Conservation (phyloP, 2,329 filamentous ascomycete species). For the Alternaria hordeiaustralica region DNA sequence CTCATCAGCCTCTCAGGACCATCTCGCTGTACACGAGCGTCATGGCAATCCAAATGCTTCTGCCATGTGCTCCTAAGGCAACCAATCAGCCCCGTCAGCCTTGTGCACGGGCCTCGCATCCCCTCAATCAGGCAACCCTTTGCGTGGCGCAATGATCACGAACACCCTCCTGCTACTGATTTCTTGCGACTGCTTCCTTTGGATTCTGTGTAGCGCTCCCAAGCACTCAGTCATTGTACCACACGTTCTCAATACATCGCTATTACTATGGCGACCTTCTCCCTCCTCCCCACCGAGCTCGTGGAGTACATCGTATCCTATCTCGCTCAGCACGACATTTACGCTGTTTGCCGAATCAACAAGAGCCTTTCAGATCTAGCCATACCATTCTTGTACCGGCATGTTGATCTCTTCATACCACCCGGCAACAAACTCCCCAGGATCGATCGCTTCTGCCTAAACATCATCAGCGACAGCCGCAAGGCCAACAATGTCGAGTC, state of each 20-base stretch:
- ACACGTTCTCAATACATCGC: background rate
- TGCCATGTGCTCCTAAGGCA: background rate
- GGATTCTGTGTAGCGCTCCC: rapidly evolving
- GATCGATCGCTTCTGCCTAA: conserved; percentile 35
- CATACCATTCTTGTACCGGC: conserved; percentile 28
- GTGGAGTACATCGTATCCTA: conserved; percentile 30
- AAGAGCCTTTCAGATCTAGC: conserved; percentile 19
- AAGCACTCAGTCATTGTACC: too few species aligned
- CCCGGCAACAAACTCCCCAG: conserved; percentile 25
- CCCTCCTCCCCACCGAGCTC: conserved; percentile 31
- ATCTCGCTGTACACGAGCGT: background rate
- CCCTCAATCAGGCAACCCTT: conserved; percentile 5
- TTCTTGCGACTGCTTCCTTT: background rate
- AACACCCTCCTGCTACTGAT: background rate
- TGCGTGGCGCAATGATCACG: background rate
- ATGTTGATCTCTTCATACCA: conserved; percentile 31
- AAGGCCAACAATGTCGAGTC: conserved; percentile 27
- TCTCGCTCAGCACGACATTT: conserved; percentile 25
- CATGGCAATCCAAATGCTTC: background rate
- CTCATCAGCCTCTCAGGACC: background rate
- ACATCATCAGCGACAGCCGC: conserved; percentile 21
- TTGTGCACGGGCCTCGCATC: background rate
- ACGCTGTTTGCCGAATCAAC: conserved; percentile 20
- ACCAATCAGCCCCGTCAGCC: background rate
- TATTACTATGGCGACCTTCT: conserved; percentile 26